Evolutionary conservation across 2,329 filamentous ascomycete genomes (phyloP), one percentile per base, ranked within the genome.

Genomic region (Xylariaceae sp.): DNA sequence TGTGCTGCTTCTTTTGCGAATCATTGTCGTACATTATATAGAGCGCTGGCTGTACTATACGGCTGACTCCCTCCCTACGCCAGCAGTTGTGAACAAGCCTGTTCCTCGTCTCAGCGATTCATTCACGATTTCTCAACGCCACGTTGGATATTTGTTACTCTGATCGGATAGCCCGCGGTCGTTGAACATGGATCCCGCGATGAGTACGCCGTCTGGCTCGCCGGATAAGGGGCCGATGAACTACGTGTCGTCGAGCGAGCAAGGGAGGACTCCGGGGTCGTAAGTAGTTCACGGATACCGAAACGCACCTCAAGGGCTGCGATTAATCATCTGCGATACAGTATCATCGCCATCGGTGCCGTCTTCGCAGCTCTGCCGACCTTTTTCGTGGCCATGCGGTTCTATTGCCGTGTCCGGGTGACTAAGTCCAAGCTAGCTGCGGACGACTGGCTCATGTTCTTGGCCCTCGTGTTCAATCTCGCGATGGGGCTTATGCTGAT

Each of bases 401-500:
- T 57, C 44, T 57, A 57, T 18, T 50, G 48, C n/a, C 55, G 49
- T 19, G 9, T 49, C 1, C 41, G 39, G 7, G 42, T 48, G 5
- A 48, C 19, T 1, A 9, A 26, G 3, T 5, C 47, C 1, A 34
- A 32, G 2, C 16, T 55, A 8, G 55, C 5, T 21, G 29, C 47
- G 7, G 52, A 55, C 19, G 55, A 57, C 39, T 57, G 52, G 55
- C 52, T 57, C 16, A 55, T 55, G 44, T 44, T 55, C n/a, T 2
- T 30, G 5, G 42, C 52, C 2, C 32, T 52, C 30, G 3, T 57
- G 13, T 34, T 57, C 2, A 55, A n/a, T 4, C 5, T 57, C 12
- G 55, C 52, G n/a, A 48, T 57, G 43, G 55, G 55, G 7, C 34
- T 57, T 21, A 55, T 55, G 52, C 15, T 57, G 18, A 51, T 57